Conservation (phyloP, 1,284 basidiomycete genomes). For the Cutaneotrichosporon sp. region DNA sequence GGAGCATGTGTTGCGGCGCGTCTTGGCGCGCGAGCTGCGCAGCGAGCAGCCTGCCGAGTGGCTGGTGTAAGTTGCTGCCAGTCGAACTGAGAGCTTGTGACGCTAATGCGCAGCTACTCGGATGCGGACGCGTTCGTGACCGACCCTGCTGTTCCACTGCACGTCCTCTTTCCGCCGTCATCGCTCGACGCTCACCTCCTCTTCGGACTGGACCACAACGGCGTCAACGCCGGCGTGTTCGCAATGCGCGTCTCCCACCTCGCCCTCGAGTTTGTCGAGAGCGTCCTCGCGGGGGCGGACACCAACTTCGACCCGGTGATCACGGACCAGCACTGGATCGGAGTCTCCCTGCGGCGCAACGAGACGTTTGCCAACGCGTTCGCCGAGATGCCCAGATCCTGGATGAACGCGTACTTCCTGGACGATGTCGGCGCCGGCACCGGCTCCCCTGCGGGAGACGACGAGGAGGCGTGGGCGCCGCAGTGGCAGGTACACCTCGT, state of each 20-base stretch:
- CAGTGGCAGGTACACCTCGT: constrained; percentile 18
- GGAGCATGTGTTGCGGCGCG: constrained; percentile 6
- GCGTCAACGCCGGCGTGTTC: constrained; percentile 24
- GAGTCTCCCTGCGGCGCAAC: constrained; percentile 9
- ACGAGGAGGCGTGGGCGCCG: constrained; percentile 7
- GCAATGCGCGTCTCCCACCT: constrained; percentile 14
- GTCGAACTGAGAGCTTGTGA: no score
- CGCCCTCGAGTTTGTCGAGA: constrained; percentile 9
- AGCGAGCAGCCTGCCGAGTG: constrained; percentile 10
- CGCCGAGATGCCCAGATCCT: constrained; percentile 22
- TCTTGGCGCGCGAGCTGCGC: constrained; percentile 2
- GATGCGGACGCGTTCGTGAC: constrained; percentile 26
- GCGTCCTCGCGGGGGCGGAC: not conserved
- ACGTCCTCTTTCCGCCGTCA: constrained; percentile 22
- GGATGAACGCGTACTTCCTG: constrained; percentile 23
- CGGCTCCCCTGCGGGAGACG: not conserved
- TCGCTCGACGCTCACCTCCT: constrained; percentile 17
- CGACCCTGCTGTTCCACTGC: constrained; percentile 23
- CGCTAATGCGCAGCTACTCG: constrained; percentile 14
- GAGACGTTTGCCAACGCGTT: constrained; percentile 5
- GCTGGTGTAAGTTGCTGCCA: constrained; percentile 19
- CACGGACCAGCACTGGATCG: constrained; percentile 13
- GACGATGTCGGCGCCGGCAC: constrained; percentile 2
- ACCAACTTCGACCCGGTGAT: not conserved
- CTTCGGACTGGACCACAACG: constrained; percentile 25